Evolutionary conservation across 257 asterid species (phyloP).

Genomic region (Marsdenia floribunda): DNA sequence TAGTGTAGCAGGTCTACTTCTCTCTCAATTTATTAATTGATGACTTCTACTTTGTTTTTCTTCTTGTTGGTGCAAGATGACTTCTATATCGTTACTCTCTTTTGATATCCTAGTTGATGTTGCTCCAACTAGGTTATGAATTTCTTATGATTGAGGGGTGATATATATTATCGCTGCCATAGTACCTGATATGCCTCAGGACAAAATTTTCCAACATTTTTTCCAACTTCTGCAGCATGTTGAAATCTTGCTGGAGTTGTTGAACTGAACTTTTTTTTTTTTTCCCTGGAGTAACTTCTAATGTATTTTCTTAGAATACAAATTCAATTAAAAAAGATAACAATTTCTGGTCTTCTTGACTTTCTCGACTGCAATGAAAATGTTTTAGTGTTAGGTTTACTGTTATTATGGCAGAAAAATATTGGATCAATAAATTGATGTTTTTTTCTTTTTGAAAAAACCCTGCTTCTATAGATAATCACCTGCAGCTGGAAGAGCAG

Average conservation of each 20-base stretch:
- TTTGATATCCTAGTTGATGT: neutral
- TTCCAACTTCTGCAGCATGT: neutral
- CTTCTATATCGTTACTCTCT: neutral
- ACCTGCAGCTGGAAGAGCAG: conserved; percentile 56
- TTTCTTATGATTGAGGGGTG: neutral
- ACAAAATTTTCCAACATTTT: neutral
- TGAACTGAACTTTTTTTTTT: neutral
- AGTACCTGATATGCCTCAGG: neutral
- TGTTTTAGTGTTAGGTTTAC: neutral
- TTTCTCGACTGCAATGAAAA: neutral
- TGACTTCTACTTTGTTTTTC: no score
- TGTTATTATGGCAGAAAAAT: neutral
- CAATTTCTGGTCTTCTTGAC: no score
- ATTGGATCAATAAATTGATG: neutral
- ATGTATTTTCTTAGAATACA: neutral
- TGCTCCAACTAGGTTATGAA: neutral
- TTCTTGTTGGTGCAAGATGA: neutral
- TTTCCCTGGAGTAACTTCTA: neutral
- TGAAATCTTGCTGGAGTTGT: neutral
- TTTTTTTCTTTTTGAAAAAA: neutral
- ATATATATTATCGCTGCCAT: no score
- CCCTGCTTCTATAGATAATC: conserved; percentile 45
- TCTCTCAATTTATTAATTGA: neutral
- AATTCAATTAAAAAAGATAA: neutral
- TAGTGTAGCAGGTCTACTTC: conserved; percentile 53